Percentiles rank a stretch among this genome's conserved stretches.
phyloP scores from a whole-genome alignment of 495 filamentous ascomycete genomes.

The Astrothelium subdiscretum region DNA sequence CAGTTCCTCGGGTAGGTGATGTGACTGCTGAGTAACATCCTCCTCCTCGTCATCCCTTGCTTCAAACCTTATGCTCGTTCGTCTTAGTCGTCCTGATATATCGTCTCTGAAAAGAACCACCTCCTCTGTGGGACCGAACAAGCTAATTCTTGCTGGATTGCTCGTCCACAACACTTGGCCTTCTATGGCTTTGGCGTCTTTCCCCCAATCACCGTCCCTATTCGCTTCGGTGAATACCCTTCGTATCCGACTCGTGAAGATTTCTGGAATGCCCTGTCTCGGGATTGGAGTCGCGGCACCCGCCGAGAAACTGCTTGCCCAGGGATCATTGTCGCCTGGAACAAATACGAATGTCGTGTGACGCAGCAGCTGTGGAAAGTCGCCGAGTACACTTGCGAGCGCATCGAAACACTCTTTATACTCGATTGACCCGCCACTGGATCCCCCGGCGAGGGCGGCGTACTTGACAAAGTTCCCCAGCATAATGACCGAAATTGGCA shows the following conservation, averaged over 20 bases:
- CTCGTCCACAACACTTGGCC: slow-evolving; percentile 78
- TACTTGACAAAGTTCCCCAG: slow-evolving; percentile 73
- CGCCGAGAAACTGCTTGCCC: slow-evolving; percentile 73
- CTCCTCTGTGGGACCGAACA: slow-evolving; percentile 80
- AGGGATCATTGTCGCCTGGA: slow-evolving; percentile 91
- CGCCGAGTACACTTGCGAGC: slow-evolving; percentile 68
- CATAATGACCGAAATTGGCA: slow-evolving; percentile 67
- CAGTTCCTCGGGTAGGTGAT: too few relatives aligned
- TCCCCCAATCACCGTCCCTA: slow-evolving; percentile 41
- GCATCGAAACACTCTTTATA: slow-evolving; percentile 92
- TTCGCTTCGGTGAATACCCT: slow-evolving; percentile 70
- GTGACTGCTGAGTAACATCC: slow-evolving; percentile 4
- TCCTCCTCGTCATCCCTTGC: slow-evolving; percentile 45
- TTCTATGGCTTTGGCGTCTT: slow-evolving; percentile 29
- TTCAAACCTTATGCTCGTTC: slow-evolving; percentile 54
- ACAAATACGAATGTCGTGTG: slow-evolving; percentile 79
- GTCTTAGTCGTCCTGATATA: slow-evolving; percentile 60
- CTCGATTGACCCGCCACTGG: slow-evolving; percentile 63
- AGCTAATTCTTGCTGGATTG: slow-evolving; percentile 67
- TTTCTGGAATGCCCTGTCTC: slow-evolving; percentile 59
- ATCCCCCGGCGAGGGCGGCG: slow-evolving; percentile 57
- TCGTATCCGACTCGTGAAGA: slow-evolving; percentile 76
- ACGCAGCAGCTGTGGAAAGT: slow-evolving; percentile 74
- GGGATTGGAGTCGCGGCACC: slow-evolving; percentile 72
- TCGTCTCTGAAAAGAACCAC: slow-evolving; percentile 80